These are phyloP conservation scores for Nadsonia starkeyi-henricii DNA, from an alignment of 1,139 yeast species.

Conservation along the genomic window DNA sequence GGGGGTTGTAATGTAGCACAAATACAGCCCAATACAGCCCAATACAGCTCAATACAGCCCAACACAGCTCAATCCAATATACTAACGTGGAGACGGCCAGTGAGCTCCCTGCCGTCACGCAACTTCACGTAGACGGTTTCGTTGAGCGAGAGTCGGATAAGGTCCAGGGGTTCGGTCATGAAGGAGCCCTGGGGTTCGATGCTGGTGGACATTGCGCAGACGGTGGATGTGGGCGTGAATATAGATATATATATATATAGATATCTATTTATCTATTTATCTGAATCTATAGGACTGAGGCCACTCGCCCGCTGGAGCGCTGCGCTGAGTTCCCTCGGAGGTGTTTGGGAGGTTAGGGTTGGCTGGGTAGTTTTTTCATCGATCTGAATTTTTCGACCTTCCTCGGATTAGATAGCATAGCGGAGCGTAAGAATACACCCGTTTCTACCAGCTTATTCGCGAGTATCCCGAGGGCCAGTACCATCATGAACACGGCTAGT, in stretches of 20 bases:
- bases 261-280: neutral
- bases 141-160: constrained; percentile 74
- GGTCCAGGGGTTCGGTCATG: constrained; percentile 63
- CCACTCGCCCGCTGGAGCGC: neutral
- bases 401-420: neutral
- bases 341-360: neutral
- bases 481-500: neutral
- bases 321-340: neutral
- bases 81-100: constrained; percentile 67
- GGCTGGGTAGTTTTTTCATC: neutral
- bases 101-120: constrained; percentile 90
- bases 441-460: no score
- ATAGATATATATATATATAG: neutral
- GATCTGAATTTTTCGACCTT: neutral
- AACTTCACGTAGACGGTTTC: constrained; percentile 79
- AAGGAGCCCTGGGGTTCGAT: neutral
- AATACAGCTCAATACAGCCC: neutral
- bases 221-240: neutral
- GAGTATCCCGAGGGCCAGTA: no score
- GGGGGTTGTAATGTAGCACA: neutral
- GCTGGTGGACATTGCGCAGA: neutral
- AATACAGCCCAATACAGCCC: neutral
- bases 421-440: no score
- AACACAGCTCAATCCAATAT: neutral
- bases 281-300: neutral